Base-by-base conservation (phyloP, 2,329 filamentous ascomycete genomes). In the Lecanosticta acicola region DNA sequence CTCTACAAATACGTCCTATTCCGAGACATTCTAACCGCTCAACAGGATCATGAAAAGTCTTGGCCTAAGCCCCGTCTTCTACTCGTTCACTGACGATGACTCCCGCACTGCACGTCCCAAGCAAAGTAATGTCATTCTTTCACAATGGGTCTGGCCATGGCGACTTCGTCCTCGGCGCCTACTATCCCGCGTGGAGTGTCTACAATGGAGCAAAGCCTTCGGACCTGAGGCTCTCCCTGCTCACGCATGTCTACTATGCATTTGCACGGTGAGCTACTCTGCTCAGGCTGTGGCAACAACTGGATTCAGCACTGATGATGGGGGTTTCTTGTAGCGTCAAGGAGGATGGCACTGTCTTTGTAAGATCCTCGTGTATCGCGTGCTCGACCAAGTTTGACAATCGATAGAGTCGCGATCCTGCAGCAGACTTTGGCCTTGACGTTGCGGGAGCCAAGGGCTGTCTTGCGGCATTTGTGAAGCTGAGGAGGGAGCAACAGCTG, bases 121-220 rank as follows among this genome's bases (percentile, higher is more conserved):
- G n/a, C n/a, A n/a, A n/a, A n/a, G n/a, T n/a, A n/a, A n/a, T n/a
- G n/a, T n/a, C n/a, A n/a, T n/a, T n/a, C n/a, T n/a, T n/a, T n/a
- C n/a, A n/a, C n/a, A n/a, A n/a, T n/a, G n/a, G n/a, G n/a, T n/a
- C n/a, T n/a, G n/a, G n/a, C n/a, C n/a, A n/a, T n/a, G n/a, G n/a
- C n/a, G n/a, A n/a, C n/a, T n/a, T n/a, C n/a, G n/a, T 37, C 35
- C 11, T 37, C 8, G 35, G 16, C 35, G 19, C 17, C 18, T 37
- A 43, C 33, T 43, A 43, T 36, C 41, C 41, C 10, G 34, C 41
- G 10, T 43, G 41, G 41, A 35, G 26, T 19, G 35, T 43, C 32
- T 37, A 43, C 32, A n/a, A 10, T 7, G 41, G 33, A 2, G 10
- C n/a, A 3, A 43, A 36, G 21, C 41, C 41, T 5, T 43, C 41